These are phyloP conservation scores for Blastocystis sp. DNA, from an alignment of 352 stramenopile genomes.

Conservation along the genomic window DNA sequence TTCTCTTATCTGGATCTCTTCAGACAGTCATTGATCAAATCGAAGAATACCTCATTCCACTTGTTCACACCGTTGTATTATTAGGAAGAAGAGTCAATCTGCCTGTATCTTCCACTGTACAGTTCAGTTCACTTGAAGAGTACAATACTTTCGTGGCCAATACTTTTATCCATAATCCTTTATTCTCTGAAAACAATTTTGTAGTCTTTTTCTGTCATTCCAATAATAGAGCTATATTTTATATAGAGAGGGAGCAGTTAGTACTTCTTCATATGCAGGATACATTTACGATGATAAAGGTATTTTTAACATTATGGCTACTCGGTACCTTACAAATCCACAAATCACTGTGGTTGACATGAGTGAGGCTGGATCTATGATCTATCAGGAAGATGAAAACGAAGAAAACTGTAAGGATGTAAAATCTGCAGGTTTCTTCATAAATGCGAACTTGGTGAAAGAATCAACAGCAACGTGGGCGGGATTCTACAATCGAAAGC, in stretches of 20 bases:
- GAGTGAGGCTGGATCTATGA: neutral
- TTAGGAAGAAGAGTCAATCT: neutral
- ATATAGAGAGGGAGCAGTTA: neutral
- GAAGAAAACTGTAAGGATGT: neutral
- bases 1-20: neutral
- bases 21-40: neutral
- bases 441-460: neutral
- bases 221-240: neutral
- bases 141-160: neutral
- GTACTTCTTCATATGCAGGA: neutral
- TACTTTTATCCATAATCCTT: neutral
- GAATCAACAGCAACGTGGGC: neutral
- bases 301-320: neutral
- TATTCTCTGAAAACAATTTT: neutral
- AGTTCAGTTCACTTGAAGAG: neutral
- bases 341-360: conserved; percentile 8
- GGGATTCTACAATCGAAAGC: neutral
- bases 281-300: neutral
- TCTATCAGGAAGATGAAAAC: conserved; percentile 9
- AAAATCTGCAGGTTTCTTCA: neutral
- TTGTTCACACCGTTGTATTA: neutral
- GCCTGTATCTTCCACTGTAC: neutral
- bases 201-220: neutral
- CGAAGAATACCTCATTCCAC: neutral
- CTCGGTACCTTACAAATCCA: neutral